Evolutionary conservation across 2,329 filamentous ascomycete genomes (phyloP).

Genomic region (Zymoseptoria passerinii): DNA sequence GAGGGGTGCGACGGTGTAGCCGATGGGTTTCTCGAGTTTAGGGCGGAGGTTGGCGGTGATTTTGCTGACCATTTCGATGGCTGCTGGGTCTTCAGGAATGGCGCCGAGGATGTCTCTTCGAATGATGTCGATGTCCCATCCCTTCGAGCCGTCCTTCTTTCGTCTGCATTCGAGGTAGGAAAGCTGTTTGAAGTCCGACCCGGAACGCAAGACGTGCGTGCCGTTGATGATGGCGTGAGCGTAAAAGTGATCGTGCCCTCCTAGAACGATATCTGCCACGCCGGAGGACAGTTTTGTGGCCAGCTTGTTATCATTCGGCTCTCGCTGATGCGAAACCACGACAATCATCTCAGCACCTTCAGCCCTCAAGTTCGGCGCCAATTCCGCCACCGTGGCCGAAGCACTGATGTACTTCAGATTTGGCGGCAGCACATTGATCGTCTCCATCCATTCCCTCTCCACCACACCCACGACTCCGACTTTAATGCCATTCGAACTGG

Average conservation of each 20-base stretch:
- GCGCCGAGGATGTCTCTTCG: conserved; percentile 48
- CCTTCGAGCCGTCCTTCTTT: conserved; percentile 38
- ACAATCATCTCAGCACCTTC: conserved; percentile 77
- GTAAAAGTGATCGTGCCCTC: conserved; percentile 88
- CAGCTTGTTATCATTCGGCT: conserved; percentile 83
- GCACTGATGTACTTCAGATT: conserved; percentile 76
- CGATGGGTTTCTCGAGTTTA: conserved; percentile 73
- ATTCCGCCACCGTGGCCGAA: conserved; percentile 62
- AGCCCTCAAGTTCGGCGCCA: conserved; percentile 63
- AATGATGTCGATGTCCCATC: conserved; percentile 57
- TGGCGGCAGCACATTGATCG: conserved; percentile 77
- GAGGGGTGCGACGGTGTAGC: conserved; percentile 72
- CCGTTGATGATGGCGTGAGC: conserved; percentile 67
- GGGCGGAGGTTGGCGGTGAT: conserved; percentile 65
- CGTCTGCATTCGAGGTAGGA: conserved; percentile 75
- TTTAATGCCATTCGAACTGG: conserved; percentile 74
- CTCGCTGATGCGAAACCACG: conserved; percentile 74
- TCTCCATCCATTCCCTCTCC: conserved; percentile 81
- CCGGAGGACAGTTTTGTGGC: conserved; percentile 62
- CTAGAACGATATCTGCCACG: conserved; percentile 70
- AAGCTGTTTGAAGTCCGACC: conserved; percentile 85
- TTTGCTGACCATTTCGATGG: conserved; percentile 55
- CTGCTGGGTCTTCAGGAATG: conserved; percentile 55
- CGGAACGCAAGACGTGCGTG: conserved; percentile 76
- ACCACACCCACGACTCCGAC: conserved; percentile 78